phyloP scores from a whole-genome alignment of 1,139 yeast genomes.

The Yamadazyma taylorii region DNA sequence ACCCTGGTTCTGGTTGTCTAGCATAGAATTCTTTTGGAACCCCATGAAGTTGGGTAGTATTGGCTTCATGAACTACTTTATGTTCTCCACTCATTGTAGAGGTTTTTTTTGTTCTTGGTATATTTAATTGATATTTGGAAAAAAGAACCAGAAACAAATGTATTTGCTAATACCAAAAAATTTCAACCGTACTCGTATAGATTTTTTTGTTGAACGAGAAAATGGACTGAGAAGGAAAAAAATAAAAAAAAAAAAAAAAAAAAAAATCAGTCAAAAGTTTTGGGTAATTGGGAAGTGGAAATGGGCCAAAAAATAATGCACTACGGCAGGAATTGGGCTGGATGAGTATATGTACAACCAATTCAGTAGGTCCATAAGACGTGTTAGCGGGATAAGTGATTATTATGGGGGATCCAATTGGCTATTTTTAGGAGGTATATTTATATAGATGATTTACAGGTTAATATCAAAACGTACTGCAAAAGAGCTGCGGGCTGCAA shows the following conservation, averaged over 20 bases:
- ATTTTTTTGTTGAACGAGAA: conserved; percentile 2
- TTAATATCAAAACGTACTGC: too few species aligned
- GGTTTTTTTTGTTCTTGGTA: neutral
- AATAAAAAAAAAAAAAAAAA: conserved; percentile 1
- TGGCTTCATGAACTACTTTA: conserved; percentile 79
- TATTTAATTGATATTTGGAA: neutral
- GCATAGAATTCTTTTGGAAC: conserved; percentile 78
- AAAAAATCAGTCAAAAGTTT: conserved; percentile 1
- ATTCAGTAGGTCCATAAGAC: too few species aligned
- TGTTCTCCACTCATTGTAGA: conserved; percentile 20
- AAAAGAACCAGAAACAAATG: too few species aligned
- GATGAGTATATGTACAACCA: too few species aligned
- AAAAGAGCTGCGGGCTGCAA: too few species aligned
- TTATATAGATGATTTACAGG: too few species aligned
- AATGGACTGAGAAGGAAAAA: conserved; percentile 1
- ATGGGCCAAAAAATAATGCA: conserved; percentile 1
- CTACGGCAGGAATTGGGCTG: too few species aligned
- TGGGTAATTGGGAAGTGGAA: conserved; percentile 1
- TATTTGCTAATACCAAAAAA: neutral
- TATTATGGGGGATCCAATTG: neutral
- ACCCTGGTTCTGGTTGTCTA: conserved; percentile 63
- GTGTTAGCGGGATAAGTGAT: too few species aligned
- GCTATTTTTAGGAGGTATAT: neutral
- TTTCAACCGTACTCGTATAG: neutral
- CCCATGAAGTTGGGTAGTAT: conserved; percentile 56